phyloP scores from a whole-genome alignment of 1,139 yeast genomes.

The Pichia sp. region DNA sequence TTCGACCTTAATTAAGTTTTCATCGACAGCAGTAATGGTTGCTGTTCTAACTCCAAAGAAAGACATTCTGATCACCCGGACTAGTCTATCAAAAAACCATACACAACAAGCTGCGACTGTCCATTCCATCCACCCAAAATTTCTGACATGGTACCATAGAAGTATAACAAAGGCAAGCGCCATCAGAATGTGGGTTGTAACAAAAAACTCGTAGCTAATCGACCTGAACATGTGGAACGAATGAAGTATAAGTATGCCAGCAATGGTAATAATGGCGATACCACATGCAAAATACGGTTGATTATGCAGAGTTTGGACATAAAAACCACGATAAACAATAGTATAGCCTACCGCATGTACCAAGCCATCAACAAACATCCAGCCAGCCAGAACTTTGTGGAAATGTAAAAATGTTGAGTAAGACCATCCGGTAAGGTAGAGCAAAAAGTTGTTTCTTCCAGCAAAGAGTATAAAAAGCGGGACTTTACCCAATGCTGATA shows the following conservation, averaged over 20 bases:
- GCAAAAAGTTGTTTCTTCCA: constrained; percentile 59
- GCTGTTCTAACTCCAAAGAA: constrained; percentile 38
- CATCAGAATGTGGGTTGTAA: constrained; percentile 36
- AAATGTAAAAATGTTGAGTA: constrained; percentile 51
- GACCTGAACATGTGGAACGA: constrained; percentile 44
- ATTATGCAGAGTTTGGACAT: constrained; percentile 24
- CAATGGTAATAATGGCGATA: constrained; percentile 37
- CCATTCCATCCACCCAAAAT: constrained; percentile 44
- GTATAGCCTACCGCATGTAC: constrained; percentile 28
- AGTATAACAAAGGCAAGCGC: constrained; percentile 35
- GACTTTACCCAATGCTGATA: constrained; percentile 42
- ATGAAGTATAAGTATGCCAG: constrained; percentile 42
- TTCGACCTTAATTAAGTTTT: constrained; percentile 40
- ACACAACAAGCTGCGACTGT: constrained; percentile 38
- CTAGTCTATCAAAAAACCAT: constrained; percentile 37
- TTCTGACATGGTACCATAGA: constrained; percentile 39
- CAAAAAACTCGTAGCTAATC: constrained; percentile 40
- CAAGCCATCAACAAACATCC: constrained; percentile 34
- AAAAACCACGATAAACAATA: constrained; percentile 12
- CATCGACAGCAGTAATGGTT: constrained; percentile 19
- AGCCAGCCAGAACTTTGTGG: constrained; percentile 58
- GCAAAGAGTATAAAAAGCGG: constrained; percentile 49
- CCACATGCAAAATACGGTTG: constrained; percentile 34
- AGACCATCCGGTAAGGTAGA: constrained; percentile 57
- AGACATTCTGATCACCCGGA: constrained; percentile 34